Base-by-base conservation (phyloP, 306 rosid genomes). In the Medicago lupulina region DNA sequence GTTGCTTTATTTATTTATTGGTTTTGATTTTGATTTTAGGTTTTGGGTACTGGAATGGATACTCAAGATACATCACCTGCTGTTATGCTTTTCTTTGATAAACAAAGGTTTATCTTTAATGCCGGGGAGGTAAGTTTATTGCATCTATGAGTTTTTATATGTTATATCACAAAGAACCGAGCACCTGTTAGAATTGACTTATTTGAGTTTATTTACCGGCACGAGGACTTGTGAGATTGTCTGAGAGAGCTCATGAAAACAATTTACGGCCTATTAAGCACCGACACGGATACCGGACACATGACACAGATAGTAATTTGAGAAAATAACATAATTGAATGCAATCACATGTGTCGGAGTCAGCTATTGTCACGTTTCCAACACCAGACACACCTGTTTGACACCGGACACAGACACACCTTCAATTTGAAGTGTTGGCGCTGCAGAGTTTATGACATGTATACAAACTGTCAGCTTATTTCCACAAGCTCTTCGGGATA, bases 61-160 rank as follows among this genome's bases (percentile, higher is more conserved):
- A 94, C 97, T 77, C 96, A 91, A 66, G 98, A 94, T 72, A 92
- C 97, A 0, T 90, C 95, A 40, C 92, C 98, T 65, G 84, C 97
- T 0, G 92, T 94, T 51, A 68, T 90, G 39, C 97, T 94, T 66
- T 94, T 94, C 87, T 94, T 94, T 60, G 98, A 94, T 83, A 92
- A 85, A 46, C 93, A 90, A 43, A 89, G 96, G 66, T 88, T 94
- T 70, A 94, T 94, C 44, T 94, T 92, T 71, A 90, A 94, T 84
- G 96, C 96, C 46, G 98, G 97, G 34, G 98, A 95, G 93, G 97
- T 90, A 51, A 62, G 59, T 21, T 17, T 55, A 39, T 65, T 65
- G 51, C 17, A 18, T 41, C 2, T 6, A 11, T 1, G 0, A 16
- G 38, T 16, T 55, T 61, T 36, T 34, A 5, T 46, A 21, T 64